Base-by-base conservation (phyloP, 1,284 basidiomycete species). In the Lignosus rhinocerotis region DNA sequence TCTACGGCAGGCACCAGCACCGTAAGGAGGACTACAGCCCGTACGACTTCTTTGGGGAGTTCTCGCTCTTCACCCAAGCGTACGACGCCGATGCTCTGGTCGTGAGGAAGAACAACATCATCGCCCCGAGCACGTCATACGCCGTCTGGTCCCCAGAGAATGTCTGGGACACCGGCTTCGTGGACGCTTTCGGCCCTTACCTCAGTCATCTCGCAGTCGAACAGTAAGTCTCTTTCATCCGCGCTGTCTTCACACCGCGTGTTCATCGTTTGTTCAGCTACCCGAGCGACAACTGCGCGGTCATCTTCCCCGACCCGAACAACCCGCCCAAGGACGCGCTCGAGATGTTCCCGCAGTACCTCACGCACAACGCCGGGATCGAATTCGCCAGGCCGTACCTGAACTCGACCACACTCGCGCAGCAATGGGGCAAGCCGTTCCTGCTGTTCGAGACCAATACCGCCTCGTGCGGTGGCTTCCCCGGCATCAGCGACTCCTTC, bases 371-470 rank as follows among this genome's bases (percentile, higher is more conserved):
- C 6, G 71, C 80, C 2, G 81, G 75, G 45, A 62, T 74, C 21
- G 61, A 64, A n/a, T 73, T 89, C 33, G 76, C 83, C 17, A 52
- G 57, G 0, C 73, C 73, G 14, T 91, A 89, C 71, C 63, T 83
- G 25, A 78, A 78, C 65, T 78, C 80, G 1, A 77, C 79, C 0
- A 57, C 59, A n/a, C 73, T 78, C 44, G 84, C 84, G 5, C 77
- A 80, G 62, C 61, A 53, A 44, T 62, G 58, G 39, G 62, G 64
- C 14, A 81, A 81, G 66, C 76, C 78, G 34, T 72, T 82, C 61
- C 66, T 82, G 36, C 88, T 92, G 86, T 83, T 90, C 62, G 90
- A 92, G 73, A 91, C 87, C 10, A 93, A 93, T 73, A 86, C 88
- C 0, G 91, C 88, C 0, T 87, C 86, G 43, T 93, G 90, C 72